Evolutionary conservation across 1,284 basidiomycete genomes (phyloP), one percentile per base, ranked within the genome.

Genomic region (Sanghuangporus sanghuang): DNA sequence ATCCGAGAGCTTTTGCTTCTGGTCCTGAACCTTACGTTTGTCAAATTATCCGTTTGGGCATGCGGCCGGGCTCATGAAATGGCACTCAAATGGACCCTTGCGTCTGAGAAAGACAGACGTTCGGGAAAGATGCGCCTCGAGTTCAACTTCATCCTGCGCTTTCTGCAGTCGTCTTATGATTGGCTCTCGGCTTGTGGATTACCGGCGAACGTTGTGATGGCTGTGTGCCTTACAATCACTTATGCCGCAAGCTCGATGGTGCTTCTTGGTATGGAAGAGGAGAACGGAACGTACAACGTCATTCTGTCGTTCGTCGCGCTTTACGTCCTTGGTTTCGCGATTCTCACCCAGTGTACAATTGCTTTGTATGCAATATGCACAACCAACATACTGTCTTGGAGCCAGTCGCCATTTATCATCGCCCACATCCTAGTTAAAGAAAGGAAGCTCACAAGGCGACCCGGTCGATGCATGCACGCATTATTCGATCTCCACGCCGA

Each of bases 391-490:
- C 44, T 46, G 32, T 49, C 57, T 12, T 59, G 57, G 57, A 59
- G 57, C 57, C 57, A 58, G 27, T 58, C 57, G 1, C 57, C 57
- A 6, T 49, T 59, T 38, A 44, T 18, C 21, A 50, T 35, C 6
- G 46, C 57, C 36, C 32, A 23, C 27, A 21, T 50, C 8, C 18
- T 59, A 38, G 16, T 59, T 14, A 5, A 35, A 5, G 18, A 36
- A 21, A 32, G 44, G 9, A 11, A 18, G 6, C 18, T 59, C 11
- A 49, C 2, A 21, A 63, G 62, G 53, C 40, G n/a, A 6, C 57
- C 57, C 36, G 64, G 62, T 16, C 49, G 57, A 12, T 66, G 64
- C 40, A 66, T 66, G 64, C 57, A 55, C 44, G 21, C 50, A 11
- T 50, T 63, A 8, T 55, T 40, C 12, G 62, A 66, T 46, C 35